Evolutionary conservation across 208 protist species (phyloP), one percentile per base, ranked within the genome.

Genomic region (Leishmania turanica): DNA sequence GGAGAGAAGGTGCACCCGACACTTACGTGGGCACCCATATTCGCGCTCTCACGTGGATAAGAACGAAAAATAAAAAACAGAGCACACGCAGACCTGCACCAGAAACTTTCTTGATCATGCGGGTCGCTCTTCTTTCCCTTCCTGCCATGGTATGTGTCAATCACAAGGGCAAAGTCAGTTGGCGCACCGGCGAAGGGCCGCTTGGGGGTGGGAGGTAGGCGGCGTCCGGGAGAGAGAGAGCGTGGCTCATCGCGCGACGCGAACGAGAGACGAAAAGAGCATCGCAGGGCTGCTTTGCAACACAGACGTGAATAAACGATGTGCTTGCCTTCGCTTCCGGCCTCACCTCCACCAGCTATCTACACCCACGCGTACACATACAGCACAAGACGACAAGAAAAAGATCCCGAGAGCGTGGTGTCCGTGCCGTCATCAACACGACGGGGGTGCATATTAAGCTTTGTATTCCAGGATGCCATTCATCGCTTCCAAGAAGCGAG

Each of bases 381-480:
- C 31, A 40, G 8, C 66, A 37, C 1, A 31, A 31, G 47, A 40
- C 8, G 47, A 11, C 24, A 24, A 40, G 47, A 54, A 3, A 6
- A 40, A 42, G 47, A 42, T 17, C 3, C 11, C 17, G 51, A 58
- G 34, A 17, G 1, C 15, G 72, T 21, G n/a, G 72, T 15, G 62
- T 42, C 31, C 31, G 62, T 40, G 9, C 27, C 69, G 37, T 54
- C 42, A 6, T 53, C 24, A 73, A 73, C 42, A 7, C 69, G 24
- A 51, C 19, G 17, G n/a, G 27, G 17, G 27, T 3, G n/a, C 7
- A 13, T 19, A 53, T 45, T 75, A 64, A 7, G n/a, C 70, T 62
- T 72, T 53, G 73, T 88, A 92, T 3, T 89, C 71, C 2, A 95
- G 81, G 53, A 95, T 94, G 51, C 42, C 34, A 49, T 83, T 42